Conservation (phyloP, 805 yeast genomes). For the Hemisphaericaspora nanyangensis region DNA sequence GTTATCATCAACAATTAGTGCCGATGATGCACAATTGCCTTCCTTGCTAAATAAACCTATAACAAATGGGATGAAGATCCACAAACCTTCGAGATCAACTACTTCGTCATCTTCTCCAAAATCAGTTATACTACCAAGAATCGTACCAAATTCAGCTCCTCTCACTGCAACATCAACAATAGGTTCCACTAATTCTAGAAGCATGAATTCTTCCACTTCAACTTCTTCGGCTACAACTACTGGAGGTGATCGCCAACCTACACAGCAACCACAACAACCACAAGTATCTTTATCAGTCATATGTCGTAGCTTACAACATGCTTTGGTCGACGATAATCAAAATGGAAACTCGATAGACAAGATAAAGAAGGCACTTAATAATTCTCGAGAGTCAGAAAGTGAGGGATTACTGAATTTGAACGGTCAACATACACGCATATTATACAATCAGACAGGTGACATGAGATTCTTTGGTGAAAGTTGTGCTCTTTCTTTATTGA, state of each 20-base stretch:
- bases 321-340: constrained; percentile 2
- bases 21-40: neutral
- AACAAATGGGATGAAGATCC: neutral
- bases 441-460: constrained; percentile 31
- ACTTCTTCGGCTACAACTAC: too few relatives aligned
- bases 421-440: constrained; percentile 20
- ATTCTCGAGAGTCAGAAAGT: constrained; percentile 8
- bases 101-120: too few relatives aligned
- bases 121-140: too few relatives aligned
- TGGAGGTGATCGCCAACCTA: too few relatives aligned
- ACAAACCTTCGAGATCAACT: too few relatives aligned
- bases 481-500: constrained; percentile 34
- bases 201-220: too few relatives aligned
- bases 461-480: constrained; percentile 40
- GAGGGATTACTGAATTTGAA: constrained; percentile 11
- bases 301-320: constrained; percentile 3
- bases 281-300: neutral
- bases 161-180: too few relatives aligned
- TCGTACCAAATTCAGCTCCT: too few relatives aligned
- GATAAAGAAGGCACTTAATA: constrained; percentile 4
- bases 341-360: neutral
- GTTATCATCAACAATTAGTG: neutral
- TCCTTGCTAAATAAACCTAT: neutral
- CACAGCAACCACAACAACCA: neutral
- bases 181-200: too few relatives aligned